These are phyloP conservation scores for Hypericum androsaemum DNA, from an alignment of 345 rosid genomes.

Conservation along the genomic window DNA sequence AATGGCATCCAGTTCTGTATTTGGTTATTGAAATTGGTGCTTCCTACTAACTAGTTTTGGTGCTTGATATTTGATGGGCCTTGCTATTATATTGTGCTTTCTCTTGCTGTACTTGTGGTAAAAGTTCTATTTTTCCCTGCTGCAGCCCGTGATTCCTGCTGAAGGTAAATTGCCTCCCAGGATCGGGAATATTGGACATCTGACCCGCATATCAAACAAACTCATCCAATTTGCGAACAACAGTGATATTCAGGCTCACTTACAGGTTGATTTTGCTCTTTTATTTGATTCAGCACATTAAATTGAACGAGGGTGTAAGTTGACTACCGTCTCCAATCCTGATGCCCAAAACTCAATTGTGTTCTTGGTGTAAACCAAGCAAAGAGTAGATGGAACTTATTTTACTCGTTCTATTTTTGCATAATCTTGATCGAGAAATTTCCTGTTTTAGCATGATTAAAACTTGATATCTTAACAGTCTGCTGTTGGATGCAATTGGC, in stretches of 20 bases:
- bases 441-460: too few relatives aligned
- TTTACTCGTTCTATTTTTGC: too few relatives aligned
- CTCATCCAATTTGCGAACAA: conserved; percentile 61
- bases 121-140: conserved; percentile 11
- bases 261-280: conserved; percentile 49
- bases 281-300: neutral
- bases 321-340: neutral
- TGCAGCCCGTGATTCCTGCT: conserved; percentile 66
- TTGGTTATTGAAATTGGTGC: too few relatives aligned
- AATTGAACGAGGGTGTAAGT: neutral
- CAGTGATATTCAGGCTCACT: conserved; percentile 43
- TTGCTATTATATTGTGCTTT: conserved; percentile 9
- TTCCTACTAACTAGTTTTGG: neutral
- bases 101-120: conserved; percentile 2
- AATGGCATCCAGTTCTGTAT: too few relatives aligned
- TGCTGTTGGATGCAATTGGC: too few relatives aligned
- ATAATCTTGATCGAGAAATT: too few relatives aligned
- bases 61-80: neutral
- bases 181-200: conserved; percentile 82
- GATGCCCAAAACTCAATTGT: too few relatives aligned
- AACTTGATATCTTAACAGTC: too few relatives aligned
- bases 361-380: too few relatives aligned
- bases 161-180: conserved; percentile 59
- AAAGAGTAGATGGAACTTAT: too few relatives aligned
- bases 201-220: conserved; percentile 79